A percentile compares a stretch with the other conserved stretches of the same genome.
Conservation (phyloP, 2,329 filamentous ascomycete genomes). For the Colletotrichum spaethianum region DNA sequence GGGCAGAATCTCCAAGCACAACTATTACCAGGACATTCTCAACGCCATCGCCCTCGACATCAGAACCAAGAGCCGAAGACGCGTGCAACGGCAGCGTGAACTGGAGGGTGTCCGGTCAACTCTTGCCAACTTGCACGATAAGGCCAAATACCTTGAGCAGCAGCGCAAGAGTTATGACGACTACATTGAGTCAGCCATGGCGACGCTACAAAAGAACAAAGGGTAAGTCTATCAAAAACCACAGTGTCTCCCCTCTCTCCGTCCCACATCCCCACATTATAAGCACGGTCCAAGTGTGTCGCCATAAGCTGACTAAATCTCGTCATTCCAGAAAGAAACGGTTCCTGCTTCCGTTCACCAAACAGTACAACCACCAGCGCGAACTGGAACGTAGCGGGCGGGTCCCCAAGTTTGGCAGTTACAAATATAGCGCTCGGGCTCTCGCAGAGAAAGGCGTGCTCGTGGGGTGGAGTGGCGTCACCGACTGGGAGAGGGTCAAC, state of each 20-base stretch:
- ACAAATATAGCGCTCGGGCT: conserved; percentile 93
- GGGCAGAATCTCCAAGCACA: conserved; percentile 89
- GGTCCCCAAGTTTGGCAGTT: conserved; percentile 94
- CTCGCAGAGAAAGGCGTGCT: conserved; percentile 95
- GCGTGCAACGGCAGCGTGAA: conserved; percentile 92
- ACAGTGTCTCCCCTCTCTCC: background rate
- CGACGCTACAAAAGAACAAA: conserved; percentile 96
- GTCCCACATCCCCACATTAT: conserved; percentile 24
- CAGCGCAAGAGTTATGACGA: conserved; percentile 99
- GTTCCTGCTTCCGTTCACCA: conserved; percentile 96
- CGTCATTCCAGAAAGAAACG: conserved; percentile 78
- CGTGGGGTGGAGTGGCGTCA: conserved; percentile 89
- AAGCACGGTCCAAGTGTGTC: conserved; percentile 38
- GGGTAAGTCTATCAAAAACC: conserved; percentile 66
- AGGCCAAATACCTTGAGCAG: conserved; percentile 92
- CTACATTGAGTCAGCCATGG: conserved; percentile 99
- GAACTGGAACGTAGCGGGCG: conserved; percentile 93
- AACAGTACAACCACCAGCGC: conserved; percentile 98
- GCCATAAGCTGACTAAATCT: conserved; percentile 44
- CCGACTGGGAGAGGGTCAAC: conserved; percentile 92
- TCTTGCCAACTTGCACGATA: conserved; percentile 82
- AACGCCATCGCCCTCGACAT: conserved; percentile 98
- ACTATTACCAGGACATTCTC: conserved; percentile 97
- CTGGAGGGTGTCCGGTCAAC: conserved; percentile 87
- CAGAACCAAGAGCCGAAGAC: conserved; percentile 93